Percentiles rank a stretch among this genome's conserved stretches.
Evolutionary conservation across 2,329 filamentous ascomycete species (phyloP).

Genomic region (Calonectria crousiana): DNA sequence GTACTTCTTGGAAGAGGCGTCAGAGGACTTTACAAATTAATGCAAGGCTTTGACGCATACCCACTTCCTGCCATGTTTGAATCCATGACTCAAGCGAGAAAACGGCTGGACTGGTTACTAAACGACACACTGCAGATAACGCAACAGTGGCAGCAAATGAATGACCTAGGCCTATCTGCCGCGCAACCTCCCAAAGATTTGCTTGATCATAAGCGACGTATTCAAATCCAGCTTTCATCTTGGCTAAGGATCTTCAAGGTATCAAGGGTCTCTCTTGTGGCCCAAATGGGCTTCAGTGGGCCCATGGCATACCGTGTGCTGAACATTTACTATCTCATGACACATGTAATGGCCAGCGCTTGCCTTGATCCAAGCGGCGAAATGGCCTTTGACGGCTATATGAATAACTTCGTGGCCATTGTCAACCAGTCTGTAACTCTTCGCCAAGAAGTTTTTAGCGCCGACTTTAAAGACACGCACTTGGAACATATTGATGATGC

Average conservation of each 20-base stretch:
- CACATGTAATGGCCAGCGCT: not conserved
- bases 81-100: constrained; percentile 6
- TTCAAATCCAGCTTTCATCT: not conserved
- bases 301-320: not conserved
- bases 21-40: not conserved
- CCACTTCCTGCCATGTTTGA: constrained; percentile 12
- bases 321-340: not conserved
- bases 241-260: not conserved
- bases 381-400: not conserved
- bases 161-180: fast-evolving
- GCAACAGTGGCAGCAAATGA: not conserved
- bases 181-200: not conserved
- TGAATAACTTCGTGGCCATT: not conserved
- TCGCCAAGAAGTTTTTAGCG: not conserved
- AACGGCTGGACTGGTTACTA: constrained; percentile 3
- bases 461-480: not conserved
- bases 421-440: not conserved
- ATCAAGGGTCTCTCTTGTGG: not conserved
- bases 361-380: not conserved
- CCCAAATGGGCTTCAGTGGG: not conserved
- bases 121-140: not conserved
- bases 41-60: not conserved
- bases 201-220: not conserved
- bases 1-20: not conserved
- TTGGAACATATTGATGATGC: not conserved